phyloP scores from a whole-genome alignment of 2,329 filamentous ascomycete genomes.

The Paecilomyces niveus region DNA sequence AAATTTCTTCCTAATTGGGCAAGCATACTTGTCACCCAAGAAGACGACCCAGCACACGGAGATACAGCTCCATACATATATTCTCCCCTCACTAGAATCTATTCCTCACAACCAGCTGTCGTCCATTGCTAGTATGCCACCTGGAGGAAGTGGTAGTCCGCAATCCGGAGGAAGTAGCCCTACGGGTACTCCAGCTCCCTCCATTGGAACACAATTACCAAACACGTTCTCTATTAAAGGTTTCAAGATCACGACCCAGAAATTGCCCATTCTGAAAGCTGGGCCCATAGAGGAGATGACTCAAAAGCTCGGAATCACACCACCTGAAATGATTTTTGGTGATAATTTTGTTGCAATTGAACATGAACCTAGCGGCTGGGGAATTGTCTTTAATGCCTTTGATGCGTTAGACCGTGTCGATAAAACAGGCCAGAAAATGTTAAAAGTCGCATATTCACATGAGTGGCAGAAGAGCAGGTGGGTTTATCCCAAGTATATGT shows the following conservation, averaged over 20 bases:
- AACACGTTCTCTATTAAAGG: conserved; percentile 55
- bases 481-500: conserved; percentile 11
- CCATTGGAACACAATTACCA: conserved; percentile 33
- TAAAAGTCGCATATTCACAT: conserved; percentile 86
- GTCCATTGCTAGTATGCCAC: not conserved
- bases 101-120: not conserved
- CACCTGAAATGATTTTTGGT: conserved; percentile 98
- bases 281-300: conserved; percentile 83
- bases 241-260: conserved; percentile 74
- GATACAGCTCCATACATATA: not conserved
- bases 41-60: not conserved
- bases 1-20: not conserved
- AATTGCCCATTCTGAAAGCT: conserved; percentile 90
- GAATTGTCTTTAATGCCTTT: conserved; percentile 71
- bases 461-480: conserved; percentile 72
- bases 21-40: not conserved
- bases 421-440: conserved; percentile 85
- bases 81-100: not conserved
- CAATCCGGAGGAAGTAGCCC: not conserved
- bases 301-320: conserved; percentile 69
- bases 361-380: conserved; percentile 70
- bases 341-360: conserved; percentile 77
- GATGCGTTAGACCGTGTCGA: conserved; percentile 87
- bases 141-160: not conserved
- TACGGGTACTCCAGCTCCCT: conserved; percentile 2